Base-by-base conservation (phyloP, 495 filamentous ascomycete genomes). In the Penicillium roqueforti region DNA sequence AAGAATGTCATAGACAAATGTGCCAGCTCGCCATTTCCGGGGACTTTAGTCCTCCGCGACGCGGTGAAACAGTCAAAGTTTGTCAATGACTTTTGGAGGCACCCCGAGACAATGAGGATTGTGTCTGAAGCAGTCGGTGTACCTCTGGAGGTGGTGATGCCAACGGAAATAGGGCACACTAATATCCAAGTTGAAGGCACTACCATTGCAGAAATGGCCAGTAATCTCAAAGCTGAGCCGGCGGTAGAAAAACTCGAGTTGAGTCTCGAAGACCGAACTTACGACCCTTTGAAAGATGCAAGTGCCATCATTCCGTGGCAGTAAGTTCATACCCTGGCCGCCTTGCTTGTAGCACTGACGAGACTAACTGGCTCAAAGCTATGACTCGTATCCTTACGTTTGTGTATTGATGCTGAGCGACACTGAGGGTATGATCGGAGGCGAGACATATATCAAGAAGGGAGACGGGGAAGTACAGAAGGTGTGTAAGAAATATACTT, bases 361-460 rank as follows among this genome's bases (percentile, higher is more conserved):
- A 1, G n/a, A 36, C 36, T 52, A 53, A 53, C 1, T 20, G 6
- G 11, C 7, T 6, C 1, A 50, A 46, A 60, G 58, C 42, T 55
- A 68, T 28, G 69, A 70, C 54, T 70, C 63, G 11, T 71, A 71
- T 54, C 69, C 68, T 18, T 72, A 62, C 49, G 68, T 72, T 14
- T 68, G 59, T 43, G 68, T 72, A 1, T 20, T 64, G 8, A 72
- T 72, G 69, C 46, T 72, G 11, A 66, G 61, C 36, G 66, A 71
- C 19, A 69, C 69, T 2, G 54, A 60, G 3, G 49, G 57, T 11
- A 71, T 72, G 69, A 44, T 66, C 18, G 69, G 68, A 0, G 68
- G 69, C 14, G 69, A 72, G 49, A 72, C 69, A 8, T 65, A 69
- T 44, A 63, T 72, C 16, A 59, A 55, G 34, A 62, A 56, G 18